Evolutionary conservation across 352 stramenopile genomes (phyloP).

Genomic region (Globisporangium uncinulatum): DNA sequence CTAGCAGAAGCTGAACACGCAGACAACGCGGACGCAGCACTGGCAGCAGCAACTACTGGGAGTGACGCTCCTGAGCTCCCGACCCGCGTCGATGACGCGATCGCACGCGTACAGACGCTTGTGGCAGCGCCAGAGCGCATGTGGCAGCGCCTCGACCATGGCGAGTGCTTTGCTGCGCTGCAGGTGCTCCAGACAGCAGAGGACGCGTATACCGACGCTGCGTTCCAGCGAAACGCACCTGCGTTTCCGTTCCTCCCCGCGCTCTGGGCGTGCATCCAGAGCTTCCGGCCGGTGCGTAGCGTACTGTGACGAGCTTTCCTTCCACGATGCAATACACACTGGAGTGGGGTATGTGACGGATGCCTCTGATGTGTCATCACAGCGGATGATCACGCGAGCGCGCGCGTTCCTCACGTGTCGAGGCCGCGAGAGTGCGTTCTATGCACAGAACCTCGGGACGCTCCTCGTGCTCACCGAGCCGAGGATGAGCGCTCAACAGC

Average conservation of each 20-base stretch:
- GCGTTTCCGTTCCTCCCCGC: constrained; percentile 61
- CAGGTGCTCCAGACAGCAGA: constrained; percentile 39
- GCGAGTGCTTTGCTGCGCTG: constrained; percentile 47
- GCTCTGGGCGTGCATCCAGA: constrained; percentile 61
- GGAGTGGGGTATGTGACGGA: not conserved
- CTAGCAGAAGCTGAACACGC: constrained; percentile 22
- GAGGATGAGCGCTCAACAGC: constrained; percentile 19
- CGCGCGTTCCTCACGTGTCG: constrained; percentile 44
- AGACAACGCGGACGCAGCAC: not conserved
- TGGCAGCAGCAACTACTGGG: not conserved
- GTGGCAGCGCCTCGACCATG: constrained; percentile 63
- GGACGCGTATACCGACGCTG: constrained; percentile 18
- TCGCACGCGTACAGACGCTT: constrained; percentile 32
- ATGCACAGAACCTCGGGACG: constrained; percentile 56
- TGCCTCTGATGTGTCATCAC: not conserved
- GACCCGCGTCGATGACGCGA: too few relatives aligned
- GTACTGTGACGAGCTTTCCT: not conserved
- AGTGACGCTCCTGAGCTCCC: not conserved
- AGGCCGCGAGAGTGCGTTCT: constrained; percentile 51
- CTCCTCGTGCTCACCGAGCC: constrained; percentile 32
- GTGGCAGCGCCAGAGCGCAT: constrained; percentile 57
- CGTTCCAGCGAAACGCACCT: constrained; percentile 10
- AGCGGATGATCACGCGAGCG: constrained; percentile 48
- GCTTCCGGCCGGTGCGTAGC: constrained; percentile 46
- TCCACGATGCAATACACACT: too few relatives aligned